Percentiles rank a stretch among this genome's conserved stretches.
Evolutionary conservation across 306 rosid species (phyloP).

Genomic region (Trichosanthes cucumerina): DNA sequence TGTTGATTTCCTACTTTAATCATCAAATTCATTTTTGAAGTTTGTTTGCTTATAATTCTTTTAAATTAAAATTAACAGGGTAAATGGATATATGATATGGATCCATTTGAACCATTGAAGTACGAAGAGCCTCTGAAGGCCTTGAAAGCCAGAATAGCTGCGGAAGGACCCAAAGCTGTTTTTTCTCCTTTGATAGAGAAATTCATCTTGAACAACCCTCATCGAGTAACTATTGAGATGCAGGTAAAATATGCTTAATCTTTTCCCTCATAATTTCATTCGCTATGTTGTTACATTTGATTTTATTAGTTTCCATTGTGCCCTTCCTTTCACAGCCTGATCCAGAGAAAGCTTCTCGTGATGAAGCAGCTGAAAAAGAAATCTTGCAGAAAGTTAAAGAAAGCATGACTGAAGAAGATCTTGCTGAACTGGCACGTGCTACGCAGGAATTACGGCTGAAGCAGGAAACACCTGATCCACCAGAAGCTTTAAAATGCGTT

Average conservation of each 20-base stretch:
- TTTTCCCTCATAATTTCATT: conserved; percentile 2
- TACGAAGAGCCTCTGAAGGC: conserved; percentile 84
- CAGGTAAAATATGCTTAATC: conserved; percentile 43
- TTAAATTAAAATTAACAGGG: conserved; percentile 36
- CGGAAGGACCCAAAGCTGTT: conserved; percentile 80
- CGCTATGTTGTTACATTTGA: conserved; percentile 4
- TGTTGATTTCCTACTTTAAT: conserved; percentile 8
- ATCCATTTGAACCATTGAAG: conserved; percentile 91
- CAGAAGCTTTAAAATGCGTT: conserved; percentile 87
- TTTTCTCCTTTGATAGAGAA: conserved; percentile 87
- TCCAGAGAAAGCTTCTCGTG: conserved; percentile 76
- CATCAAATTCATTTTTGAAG: conserved; percentile 5
- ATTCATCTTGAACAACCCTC: conserved; percentile 76
- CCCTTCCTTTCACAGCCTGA: conserved; percentile 62
- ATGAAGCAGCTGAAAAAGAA: conserved; percentile 74
- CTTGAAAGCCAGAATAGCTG: conserved; percentile 72
- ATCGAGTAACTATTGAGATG: conserved; percentile 85
- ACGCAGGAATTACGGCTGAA: conserved; percentile 72
- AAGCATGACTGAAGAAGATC: conserved; percentile 82
- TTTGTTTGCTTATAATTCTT: not conserved
- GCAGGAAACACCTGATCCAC: conserved; percentile 97
- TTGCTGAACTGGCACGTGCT: conserved; percentile 75
- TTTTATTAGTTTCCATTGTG: conserved; percentile 15
- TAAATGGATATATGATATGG: conserved; percentile 96
- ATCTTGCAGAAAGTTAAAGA: conserved; percentile 60